Percentiles rank a stretch among this genome's conserved stretches.
phyloP scores from a whole-genome alignment of 202 grass and related monocot species.

The Schoenoplectus tabernaemontani region DNA sequence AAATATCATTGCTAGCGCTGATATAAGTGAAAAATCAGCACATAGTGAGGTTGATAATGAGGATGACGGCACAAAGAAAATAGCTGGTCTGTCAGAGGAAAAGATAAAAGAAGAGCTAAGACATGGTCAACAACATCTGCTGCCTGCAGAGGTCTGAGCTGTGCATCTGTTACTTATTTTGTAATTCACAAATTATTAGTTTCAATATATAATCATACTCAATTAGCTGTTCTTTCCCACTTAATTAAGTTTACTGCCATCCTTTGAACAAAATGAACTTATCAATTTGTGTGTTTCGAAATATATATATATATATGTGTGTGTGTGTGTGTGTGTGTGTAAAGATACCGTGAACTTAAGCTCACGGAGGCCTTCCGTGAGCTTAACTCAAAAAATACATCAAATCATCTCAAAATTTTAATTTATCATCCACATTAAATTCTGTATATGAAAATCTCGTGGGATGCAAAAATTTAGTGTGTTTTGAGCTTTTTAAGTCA shows the following conservation, averaged over 20 bases:
- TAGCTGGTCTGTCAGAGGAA: slow-evolving; percentile 34
- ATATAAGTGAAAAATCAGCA: slow-evolving; percentile 31
- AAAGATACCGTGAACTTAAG: too few species aligned
- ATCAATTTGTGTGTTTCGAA: neutral
- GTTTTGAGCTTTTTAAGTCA: too few species aligned
- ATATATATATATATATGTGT: too few species aligned
- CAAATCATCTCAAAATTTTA: too few species aligned
- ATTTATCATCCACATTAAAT: too few species aligned
- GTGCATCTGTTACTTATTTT: neutral
- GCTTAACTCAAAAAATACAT: too few species aligned
- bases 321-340: too few species aligned
- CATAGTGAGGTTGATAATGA: slow-evolving; percentile 17
- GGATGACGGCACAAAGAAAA: slow-evolving; percentile 3
- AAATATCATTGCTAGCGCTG: slow-evolving; percentile 38
- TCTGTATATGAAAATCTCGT: too few species aligned
- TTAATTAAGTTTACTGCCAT: neutral
- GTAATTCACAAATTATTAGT: neutral
- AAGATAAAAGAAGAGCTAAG: slow-evolving; percentile 39
- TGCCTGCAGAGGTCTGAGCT: slow-evolving; percentile 57
- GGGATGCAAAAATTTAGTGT: too few species aligned
- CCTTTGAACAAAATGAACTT: neutral
- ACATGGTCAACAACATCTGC: slow-evolving; percentile 53
- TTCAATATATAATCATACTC: neutral
- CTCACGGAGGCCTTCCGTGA: too few species aligned
- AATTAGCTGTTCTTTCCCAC: neutral